Conservation (phyloP, 1,284 basidiomycete genomes). For the Athelia psychrophila region DNA sequence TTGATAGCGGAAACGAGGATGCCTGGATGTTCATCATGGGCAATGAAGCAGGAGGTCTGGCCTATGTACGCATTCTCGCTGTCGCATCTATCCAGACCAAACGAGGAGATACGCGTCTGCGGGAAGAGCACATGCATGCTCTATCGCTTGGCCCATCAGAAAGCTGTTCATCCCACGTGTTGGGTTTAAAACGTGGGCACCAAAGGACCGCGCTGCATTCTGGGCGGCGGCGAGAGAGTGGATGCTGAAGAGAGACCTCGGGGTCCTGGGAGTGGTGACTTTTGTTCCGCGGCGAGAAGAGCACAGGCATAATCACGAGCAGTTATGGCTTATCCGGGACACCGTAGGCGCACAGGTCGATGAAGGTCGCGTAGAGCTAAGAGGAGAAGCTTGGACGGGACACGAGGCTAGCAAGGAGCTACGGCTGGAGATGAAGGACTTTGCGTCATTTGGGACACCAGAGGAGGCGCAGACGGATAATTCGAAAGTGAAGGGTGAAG, state of each 20-base stretch:
- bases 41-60: slow-evolving; percentile 88
- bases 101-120: slow-evolving; percentile 68
- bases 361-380: slow-evolving; percentile 30
- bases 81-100: slow-evolving; percentile 77
- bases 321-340: slow-evolving; percentile 57
- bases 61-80: slow-evolving; percentile 35
- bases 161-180: slow-evolving; percentile 69
- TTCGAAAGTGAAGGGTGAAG: slow-evolving; percentile 24
- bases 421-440: slow-evolving; percentile 40
- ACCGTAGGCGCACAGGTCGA: slow-evolving; percentile 24
- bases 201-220: slow-evolving; percentile 34
- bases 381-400: slow-evolving; percentile 45
- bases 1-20: neutral
- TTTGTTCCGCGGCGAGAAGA: slow-evolving; percentile 49
- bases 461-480: slow-evolving; percentile 27
- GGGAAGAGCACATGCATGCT: slow-evolving; percentile 85
- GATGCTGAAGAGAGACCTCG: slow-evolving; percentile 64
- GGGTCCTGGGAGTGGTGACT: slow-evolving; percentile 77
- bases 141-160: slow-evolving; percentile 54
- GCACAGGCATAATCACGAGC: slow-evolving; percentile 67
- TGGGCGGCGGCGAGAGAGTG: slow-evolving; percentile 51
- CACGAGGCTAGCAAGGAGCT: slow-evolving; percentile 57
- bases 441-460: slow-evolving; percentile 28
- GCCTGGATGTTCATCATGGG: slow-evolving; percentile 87
- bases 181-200: slow-evolving; percentile 52